Base-by-base conservation (phyloP, 164 flowering plant genomes). In the Litsea cubeba region DNA sequence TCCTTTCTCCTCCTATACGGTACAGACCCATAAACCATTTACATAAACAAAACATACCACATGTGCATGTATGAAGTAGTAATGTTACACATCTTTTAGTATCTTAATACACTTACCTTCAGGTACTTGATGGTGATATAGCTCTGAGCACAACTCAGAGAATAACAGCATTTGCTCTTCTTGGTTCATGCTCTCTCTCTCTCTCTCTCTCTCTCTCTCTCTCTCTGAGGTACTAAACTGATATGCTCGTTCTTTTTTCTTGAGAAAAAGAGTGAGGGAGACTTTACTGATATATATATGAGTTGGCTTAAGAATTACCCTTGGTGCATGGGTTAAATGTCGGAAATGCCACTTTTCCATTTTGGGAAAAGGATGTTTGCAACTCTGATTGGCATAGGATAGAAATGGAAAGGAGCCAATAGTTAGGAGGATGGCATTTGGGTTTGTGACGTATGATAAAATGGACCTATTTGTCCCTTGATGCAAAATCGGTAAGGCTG, bases 101-200 rank as follows among this genome's bases (percentile, higher is more conserved):
- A 28, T 28, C 20, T 65, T 15, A 25, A 46, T 46, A 51, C n/a
- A 40, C 71, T 22, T 12, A 68, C 71, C 71, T 46, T 68, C 54
- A 28, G 71, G 57, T 12, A 46, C n/a, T 49, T 71, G 79, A 11
- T 75, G 74, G 14, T 75, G 72, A 81, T 78, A 87, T 0, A 73
- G 65, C 10, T 46, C 83, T 14, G 83, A 79, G 76, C 83, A 87
- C 40, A 82, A 62, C 68, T 82, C 85, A 32, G 87, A 81, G 63
- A 85, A 50, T 54, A 83, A 79, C 6, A 46, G 71, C 86, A 83
- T 72, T 30, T 81, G 82, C 46, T 85, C 88, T 46, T 49, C 71
- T 68, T 46, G 15, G 18, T 50, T 68, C 71, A 46, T 25, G 25
- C 40, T n/a, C 60, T 70, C 60, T 12, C 15, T n/a, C 60, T 69